Evolutionary conservation across 257 asterid species (phyloP).

Genomic region (Ophiorrhiza pumila): DNA sequence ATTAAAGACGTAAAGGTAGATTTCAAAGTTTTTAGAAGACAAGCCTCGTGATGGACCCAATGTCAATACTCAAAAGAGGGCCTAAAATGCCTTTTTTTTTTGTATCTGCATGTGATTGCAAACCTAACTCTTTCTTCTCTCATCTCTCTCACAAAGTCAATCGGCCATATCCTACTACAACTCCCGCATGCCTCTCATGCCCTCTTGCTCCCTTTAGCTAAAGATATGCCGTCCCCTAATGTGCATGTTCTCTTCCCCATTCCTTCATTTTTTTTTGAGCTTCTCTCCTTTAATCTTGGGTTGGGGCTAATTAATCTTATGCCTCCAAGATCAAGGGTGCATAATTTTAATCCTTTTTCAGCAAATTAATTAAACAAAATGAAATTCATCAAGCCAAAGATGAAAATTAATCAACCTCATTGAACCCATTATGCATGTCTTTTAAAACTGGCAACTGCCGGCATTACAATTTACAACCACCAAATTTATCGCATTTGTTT

Average conservation of each 20-base stretch:
- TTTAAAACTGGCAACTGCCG: too few relatives aligned
- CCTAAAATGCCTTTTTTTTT: constrained; percentile 16
- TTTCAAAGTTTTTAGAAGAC: constrained; percentile 25
- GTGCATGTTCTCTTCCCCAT: neutral
- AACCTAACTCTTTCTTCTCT: constrained; percentile 31
- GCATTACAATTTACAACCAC: too few relatives aligned
- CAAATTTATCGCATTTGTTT: too few relatives aligned
- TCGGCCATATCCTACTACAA: neutral
- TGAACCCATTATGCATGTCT: too few relatives aligned
- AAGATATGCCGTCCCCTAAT: neutral
- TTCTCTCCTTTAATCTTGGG: neutral
- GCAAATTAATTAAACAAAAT: neutral
- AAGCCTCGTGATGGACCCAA: constrained; percentile 38
- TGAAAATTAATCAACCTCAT: neutral
- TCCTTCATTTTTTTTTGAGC: neutral
- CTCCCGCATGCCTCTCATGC: neutral
- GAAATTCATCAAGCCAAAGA: neutral
- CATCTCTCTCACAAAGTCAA: constrained; percentile 35
- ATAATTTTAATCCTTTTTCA: neutral
- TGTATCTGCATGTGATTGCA: constrained; percentile 47
- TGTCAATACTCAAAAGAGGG: too few relatives aligned
- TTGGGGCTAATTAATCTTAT: too few relatives aligned
- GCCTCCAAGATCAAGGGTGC: too few relatives aligned
- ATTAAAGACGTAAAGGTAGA: constrained; percentile 39
- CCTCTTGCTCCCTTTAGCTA: neutral